These are phyloP conservation scores for Odontarrhena argentea DNA, from an alignment of 345 rosid species.

Conservation along the genomic window DNA sequence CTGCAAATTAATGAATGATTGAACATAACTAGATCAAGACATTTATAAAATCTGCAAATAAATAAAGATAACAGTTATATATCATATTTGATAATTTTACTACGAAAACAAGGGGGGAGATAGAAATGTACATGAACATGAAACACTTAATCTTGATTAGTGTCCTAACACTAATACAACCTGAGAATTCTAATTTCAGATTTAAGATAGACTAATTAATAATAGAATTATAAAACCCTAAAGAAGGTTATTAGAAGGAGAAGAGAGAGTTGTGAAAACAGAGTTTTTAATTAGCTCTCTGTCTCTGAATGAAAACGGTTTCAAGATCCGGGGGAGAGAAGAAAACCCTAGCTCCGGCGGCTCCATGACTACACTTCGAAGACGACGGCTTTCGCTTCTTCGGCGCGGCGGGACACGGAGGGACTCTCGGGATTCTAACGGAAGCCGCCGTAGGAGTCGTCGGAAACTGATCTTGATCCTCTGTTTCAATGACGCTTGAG, in stretches of 20 bases:
- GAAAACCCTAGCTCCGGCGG: slow-evolving; percentile 44
- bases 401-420: slow-evolving; percentile 76
- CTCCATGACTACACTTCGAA: slow-evolving; percentile 43
- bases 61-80: slow-evolving; percentile 9
- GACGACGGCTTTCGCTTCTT: slow-evolving; percentile 58
- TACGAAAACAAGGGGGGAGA: neutral
- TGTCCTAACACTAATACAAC: slow-evolving; percentile 15
- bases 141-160: slow-evolving; percentile 29
- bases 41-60: neutral
- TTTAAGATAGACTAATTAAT: neutral
- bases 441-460: slow-evolving; percentile 63
- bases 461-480: slow-evolving; percentile 45
- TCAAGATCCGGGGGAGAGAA: slow-evolving; percentile 68
- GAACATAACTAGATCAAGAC: slow-evolving; percentile 5
- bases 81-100: neutral
- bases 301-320: slow-evolving; percentile 50
- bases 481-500: slow-evolving; percentile 35
- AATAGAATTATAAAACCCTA: neutral
- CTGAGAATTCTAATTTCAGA: neutral
- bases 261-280: slow-evolving; percentile 11
- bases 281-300: slow-evolving; percentile 37
- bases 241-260: slow-evolving; percentile 20
- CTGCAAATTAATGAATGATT: neutral
- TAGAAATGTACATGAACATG: slow-evolving; percentile 24
- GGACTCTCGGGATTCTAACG: slow-evolving; percentile 50